Evolutionary conservation across 768 basidiomycete species (phyloP), one percentile per base, ranked within the genome.

Genomic region (Tephrocybe sp.): DNA sequence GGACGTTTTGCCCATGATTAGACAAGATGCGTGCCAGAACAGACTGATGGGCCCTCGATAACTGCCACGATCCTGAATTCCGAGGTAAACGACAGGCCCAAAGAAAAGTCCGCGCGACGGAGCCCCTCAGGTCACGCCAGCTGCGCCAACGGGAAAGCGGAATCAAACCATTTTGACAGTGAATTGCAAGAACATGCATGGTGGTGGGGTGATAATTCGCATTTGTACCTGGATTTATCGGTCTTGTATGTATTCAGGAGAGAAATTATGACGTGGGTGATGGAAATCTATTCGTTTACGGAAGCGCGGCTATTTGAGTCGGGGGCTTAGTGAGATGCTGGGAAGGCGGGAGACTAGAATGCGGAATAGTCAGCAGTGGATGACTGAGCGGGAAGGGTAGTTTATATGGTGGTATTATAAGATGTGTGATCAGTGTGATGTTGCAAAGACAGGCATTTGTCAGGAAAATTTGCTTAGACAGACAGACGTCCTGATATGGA

Each of bases 401-500:
- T 12, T 19, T 8, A 7, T n/a, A 18, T 5, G n/a, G 36, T 19
- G 36, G 36, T 6, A 8, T n/a, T 37, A 37, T 18, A 26, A 27
- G 42, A 51, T 48, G 40, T 45, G 45, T 51, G 54, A 51, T 44
- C 32, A 0, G 22, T 13, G 28, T 11, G 30, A 15, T 30, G 18
- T 42, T n/a, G 39, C 34, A 49, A 38, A 35, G 19, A 15, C 21
- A 47, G 51, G 36, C 47, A 37, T 52, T 49, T 52, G 47, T 52
- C 54, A 48, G 42, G 40, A 30, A 18, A 44, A 42, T 22, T 22
- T 24, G 35, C 35, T 45, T 42, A 35, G 47, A 13, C 21, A 45
- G 30, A 42, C 15, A n/a, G n/a, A n/a, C 28, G 36, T 21, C 56
- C 50, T 39, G 19, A 54, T 57, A 47, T 54, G 53, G 53, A 52